Evolutionary conservation across 2,329 filamentous ascomycete genomes (phyloP).

Genomic region (Fusarium sterilihyphosum): DNA sequence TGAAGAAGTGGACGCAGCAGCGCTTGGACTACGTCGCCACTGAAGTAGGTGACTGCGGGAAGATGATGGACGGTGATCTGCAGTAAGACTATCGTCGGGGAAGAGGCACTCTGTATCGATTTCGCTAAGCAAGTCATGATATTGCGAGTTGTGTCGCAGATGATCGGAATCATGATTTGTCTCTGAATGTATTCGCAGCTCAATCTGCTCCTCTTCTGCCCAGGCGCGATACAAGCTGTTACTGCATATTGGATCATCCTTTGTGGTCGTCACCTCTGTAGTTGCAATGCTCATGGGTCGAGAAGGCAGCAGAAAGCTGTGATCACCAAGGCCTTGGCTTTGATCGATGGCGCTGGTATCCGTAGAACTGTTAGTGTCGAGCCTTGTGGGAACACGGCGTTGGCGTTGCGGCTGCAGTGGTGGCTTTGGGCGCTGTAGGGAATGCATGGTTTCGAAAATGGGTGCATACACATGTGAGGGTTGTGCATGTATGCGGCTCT

Average conservation of each 20-base stretch:
- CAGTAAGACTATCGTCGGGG: conserved; percentile 23
- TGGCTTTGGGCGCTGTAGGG: conserved; percentile 24
- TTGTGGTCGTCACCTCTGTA: conserved; percentile 27
- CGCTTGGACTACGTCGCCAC: conserved; percentile 35
- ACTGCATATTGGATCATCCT: conserved; percentile 7
- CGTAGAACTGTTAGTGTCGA: conserved; percentile 15
- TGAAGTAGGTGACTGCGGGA: conserved; percentile 41
- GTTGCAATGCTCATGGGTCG: conserved; percentile 40
- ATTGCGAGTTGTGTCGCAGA: conserved; percentile 23
- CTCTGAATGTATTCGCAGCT: conserved; percentile 29
- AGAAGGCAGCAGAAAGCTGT: conserved; percentile 39
- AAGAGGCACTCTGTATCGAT: conserved; percentile 38
- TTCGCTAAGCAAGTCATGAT: conserved; percentile 37
- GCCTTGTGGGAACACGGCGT: conserved; percentile 24
- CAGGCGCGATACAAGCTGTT: conserved; percentile 20
- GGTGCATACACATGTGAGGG: conserved; percentile 32
- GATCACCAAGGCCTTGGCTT: conserved; percentile 29
- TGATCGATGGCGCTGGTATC: conserved; percentile 8
- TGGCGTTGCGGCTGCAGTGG: conserved; percentile 24
- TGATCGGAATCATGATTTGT: conserved; percentile 7
- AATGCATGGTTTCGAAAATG: conserved; percentile 29
- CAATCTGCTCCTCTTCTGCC: conserved; percentile 32
- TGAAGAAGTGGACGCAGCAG: conserved; percentile 20
- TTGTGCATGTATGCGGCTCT: conserved; percentile 25
- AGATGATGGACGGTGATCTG: conserved; percentile 42